Evolutionary conservation across 1,284 basidiomycete genomes (phyloP).

Genomic region (Ganoderma boninense): DNA sequence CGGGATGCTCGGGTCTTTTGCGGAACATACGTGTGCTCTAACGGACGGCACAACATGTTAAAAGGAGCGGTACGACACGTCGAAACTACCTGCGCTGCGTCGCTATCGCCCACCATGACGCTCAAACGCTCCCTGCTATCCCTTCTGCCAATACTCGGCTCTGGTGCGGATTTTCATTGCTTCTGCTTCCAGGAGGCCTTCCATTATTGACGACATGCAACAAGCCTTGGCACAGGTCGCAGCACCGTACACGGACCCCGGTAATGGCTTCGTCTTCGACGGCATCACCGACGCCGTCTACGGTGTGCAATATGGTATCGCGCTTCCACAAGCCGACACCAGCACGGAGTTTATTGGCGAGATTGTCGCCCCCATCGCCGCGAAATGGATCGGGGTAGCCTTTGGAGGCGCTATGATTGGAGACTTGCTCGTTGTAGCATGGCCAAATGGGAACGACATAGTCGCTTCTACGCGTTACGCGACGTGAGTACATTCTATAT

Average conservation of each 20-base stretch:
- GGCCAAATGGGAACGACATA: conserved; percentile 61
- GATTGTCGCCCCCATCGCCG: conserved; percentile 61
- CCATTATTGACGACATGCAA: conserved; percentile 6
- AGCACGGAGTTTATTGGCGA: conserved; percentile 67
- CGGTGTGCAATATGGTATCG: conserved; percentile 58
- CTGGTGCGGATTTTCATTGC: conserved; percentile 34
- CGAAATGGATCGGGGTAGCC: conserved; percentile 62
- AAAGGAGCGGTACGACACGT: conserved; percentile 17
- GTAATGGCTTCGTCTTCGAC: conserved; percentile 63
- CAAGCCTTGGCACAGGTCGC: conserved; percentile 53
- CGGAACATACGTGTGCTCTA: conserved; percentile 23
- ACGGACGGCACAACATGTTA: conserved; percentile 12
- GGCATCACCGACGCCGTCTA: conserved; percentile 59
- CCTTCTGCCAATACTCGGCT: conserved; percentile 38
- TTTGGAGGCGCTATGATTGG: conserved; percentile 63
- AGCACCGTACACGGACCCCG: conserved; percentile 53
- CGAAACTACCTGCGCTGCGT: conserved; percentile 14
- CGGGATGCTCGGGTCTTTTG: conserved; percentile 31
- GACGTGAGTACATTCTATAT: conserved; percentile 42
- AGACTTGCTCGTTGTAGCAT: conserved; percentile 63
- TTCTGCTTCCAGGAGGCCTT: neutral
- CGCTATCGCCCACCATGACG: conserved; percentile 30
- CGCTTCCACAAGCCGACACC: conserved; percentile 57
- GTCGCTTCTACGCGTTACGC: conserved; percentile 61
- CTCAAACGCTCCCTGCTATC: conserved; percentile 35